Percentiles rank a stretch among this genome's conserved stretches.
These are phyloP conservation scores for Rhizophagus prolifer DNA, from an alignment of 192 early-diverging fungal species.

Conservation along the genomic window DNA sequence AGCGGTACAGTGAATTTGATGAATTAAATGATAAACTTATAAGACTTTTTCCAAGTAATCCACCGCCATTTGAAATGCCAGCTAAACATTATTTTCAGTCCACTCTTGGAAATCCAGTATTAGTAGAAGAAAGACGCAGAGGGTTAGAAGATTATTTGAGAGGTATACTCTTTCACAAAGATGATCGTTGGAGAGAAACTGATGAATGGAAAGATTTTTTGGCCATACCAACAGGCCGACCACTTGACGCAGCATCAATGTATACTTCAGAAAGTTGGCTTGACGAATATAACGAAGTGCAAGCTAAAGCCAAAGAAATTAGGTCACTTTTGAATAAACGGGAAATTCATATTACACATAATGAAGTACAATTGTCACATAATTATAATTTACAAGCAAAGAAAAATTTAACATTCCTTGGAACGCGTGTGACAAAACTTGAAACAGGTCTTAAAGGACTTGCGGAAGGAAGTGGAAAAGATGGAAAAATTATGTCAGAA, in stretches of 20 bases:
- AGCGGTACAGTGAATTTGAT: conserved; percentile 82
- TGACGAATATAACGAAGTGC: conserved; percentile 66
- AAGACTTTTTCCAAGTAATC: conserved; percentile 63
- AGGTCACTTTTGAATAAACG: conserved; percentile 71
- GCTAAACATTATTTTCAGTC: conserved; percentile 70
- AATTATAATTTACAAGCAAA: conserved; percentile 78
- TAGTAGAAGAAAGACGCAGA: conserved; percentile 71
- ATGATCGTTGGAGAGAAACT: conserved; percentile 72
- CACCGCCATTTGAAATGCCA: conserved; percentile 66
- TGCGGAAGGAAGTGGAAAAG: conserved; percentile 44
- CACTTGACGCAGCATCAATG: conserved; percentile 40
- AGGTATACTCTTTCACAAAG: conserved; percentile 66
- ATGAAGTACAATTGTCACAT: conserved; percentile 76
- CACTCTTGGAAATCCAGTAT: conserved; percentile 55
- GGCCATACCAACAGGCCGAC: conserved; percentile 58
- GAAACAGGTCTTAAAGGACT: conserved; percentile 54
- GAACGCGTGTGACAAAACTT: conserved; percentile 50
- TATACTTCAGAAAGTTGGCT: conserved; percentile 81
- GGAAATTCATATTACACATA: conserved; percentile 69
- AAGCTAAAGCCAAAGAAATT: conserved; percentile 65
- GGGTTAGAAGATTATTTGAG: conserved; percentile 79
- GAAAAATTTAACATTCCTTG: conserved; percentile 54
- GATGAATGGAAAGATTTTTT: conserved; percentile 76
- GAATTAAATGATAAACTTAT: conserved; percentile 62
- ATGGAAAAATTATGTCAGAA: conserved; percentile 58